Evolutionary conservation across 805 yeast species (phyloP), one percentile per base, ranked within the genome.

Genomic region (Yamadazyma akitaensis): DNA sequence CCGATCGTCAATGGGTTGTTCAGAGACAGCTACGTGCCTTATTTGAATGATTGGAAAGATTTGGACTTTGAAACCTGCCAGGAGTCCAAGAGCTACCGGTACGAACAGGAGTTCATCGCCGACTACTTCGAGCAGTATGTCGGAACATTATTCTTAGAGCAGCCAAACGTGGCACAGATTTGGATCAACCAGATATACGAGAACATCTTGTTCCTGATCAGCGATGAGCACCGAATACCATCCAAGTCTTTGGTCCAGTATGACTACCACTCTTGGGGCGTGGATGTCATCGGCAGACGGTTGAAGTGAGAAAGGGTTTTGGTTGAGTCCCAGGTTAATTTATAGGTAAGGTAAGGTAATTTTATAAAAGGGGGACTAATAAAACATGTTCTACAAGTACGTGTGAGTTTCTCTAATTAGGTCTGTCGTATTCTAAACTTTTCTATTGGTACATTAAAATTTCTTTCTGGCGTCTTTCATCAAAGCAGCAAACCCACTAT

Each of bases 71-170:
- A 44, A 9, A 42, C 46, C 7, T 44, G 41, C 36, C 47, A 40
- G 43, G 43, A 46, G 17, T 24, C 35, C 5, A 51, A 39, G 37
- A 33, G n/a, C 19, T 52, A 37, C 26, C 49, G 59, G 31, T 69
- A 68, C 48, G 74, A 70, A 52, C 72, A 69, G 44, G 75, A 70
- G 47, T 68, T 69, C 49, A 56, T 70, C 30, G 75, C 68, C 1
- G 75, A 70, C 48, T 70, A 64, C 51, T 70, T 70, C 47, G 75
- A 70, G 49, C 65, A 64, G 42, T 70, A 70, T 40, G 65, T 68
- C n/a, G 75, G 73, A n/a, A 70, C 73, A 0, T 58, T 70, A 39
- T 63, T 62, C 38, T 46, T 68, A 14, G 73, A 69, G 40, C 68
- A 62, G 50, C 74, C 74, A 4, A 59, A 54, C 8, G 63, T 55